Evolutionary conservation across 805 yeast species (phyloP), one percentile per base, ranked within the genome.

Genomic region (Candida ipomoeae): DNA sequence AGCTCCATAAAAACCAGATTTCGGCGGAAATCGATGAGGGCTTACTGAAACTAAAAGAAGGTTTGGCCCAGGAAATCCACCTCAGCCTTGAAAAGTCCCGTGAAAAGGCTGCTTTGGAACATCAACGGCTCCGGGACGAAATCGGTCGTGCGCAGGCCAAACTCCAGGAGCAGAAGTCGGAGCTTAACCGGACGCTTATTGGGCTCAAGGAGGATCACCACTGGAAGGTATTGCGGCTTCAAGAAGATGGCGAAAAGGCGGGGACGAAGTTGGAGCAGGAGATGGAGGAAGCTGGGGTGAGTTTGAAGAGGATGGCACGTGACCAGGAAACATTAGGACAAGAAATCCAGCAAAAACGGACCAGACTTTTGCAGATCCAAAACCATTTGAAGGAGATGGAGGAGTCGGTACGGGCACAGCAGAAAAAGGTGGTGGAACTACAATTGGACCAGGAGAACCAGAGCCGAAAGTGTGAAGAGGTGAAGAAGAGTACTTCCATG

Each of bases 41-140:
- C 40, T 47, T 68, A 13, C 52, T 59, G 21, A 43, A 48, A 3
- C 55, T 70, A 29, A 70, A 69, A 47, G 71, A 69, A 41, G 51
- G 47, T 5, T 60, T 64, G 11, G 54, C 63, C 1, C 51, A 43
- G 0, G 66, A 75, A 56, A 68, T 80, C 1, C 79, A 78, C 38
- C 49, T 58, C 1, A 26, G 17, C 13, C 18, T 33, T 57, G 66
- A 35, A 10, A 26, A 44, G 14, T 32, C 39, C 6, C 46, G 37
- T 3, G 13, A 35, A 44, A 35, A 35, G 7, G 40, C 35, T 6
- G 33, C 29, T 8, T 17, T 15, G 5, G 39, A 29, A 11, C 40
- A 17, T 5, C 26, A 37, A 32, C n/a, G 7, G 18, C 51, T 55
- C 11, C 40, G 31, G 21, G 23, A 17, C 6, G 48, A 48, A 5